Conservation (phyloP, 2,329 filamentous ascomycete genomes). For the Colletotrichum viniferum region DNA sequence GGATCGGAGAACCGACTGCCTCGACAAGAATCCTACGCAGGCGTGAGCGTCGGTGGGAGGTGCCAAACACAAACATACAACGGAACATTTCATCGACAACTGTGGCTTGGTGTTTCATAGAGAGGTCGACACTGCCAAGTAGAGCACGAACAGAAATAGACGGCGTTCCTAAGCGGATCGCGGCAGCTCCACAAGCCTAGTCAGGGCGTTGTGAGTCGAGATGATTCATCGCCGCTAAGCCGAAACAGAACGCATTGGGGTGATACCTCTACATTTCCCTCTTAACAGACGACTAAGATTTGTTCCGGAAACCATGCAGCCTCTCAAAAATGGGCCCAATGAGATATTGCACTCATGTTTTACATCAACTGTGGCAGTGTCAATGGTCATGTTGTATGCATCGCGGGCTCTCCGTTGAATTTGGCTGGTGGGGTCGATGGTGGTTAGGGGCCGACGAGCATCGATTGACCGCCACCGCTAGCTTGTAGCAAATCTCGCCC, state of each 20-base stretch:
- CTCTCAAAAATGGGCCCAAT: not conserved
- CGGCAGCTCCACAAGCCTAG: not conserved
- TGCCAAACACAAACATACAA: not conserved
- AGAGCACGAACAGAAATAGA: not conserved
- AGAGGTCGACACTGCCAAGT: accelerated
- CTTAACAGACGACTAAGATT: not conserved
- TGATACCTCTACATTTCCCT: not conserved
- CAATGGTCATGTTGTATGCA: not conserved
- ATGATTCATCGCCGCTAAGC: not conserved
- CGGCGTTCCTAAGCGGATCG: not conserved
- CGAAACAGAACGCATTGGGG: not conserved
- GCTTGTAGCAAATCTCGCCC: not conserved
- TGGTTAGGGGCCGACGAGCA: not conserved
- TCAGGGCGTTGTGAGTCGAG: not conserved
- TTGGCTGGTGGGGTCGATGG: not conserved
- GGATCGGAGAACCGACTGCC: not conserved
- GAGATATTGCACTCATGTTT: not conserved
- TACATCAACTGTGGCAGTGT: not conserved
- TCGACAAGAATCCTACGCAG: not conserved
- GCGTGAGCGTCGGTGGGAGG: not conserved
- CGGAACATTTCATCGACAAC: not conserved
- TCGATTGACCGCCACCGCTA: not conserved
- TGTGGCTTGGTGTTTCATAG: not conserved
- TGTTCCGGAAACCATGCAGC: not conserved
- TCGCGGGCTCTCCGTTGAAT: not conserved